Conservation (phyloP, 768 basidiomycete species). For the Phlegmacium glaucopus region DNA sequence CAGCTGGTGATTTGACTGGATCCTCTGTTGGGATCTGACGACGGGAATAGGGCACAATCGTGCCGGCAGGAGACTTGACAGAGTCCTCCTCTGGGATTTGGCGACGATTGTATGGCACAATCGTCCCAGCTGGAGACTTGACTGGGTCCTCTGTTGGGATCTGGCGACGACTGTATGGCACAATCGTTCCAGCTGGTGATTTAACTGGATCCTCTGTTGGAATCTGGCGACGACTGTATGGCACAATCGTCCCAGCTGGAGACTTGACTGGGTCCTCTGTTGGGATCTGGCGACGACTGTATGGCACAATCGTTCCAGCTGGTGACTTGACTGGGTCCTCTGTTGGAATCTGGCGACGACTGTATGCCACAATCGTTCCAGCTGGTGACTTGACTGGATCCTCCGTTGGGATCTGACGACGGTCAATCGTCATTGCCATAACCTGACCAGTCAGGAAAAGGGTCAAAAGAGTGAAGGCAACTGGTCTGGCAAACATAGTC, state of each 20-base stretch:
- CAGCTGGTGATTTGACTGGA: slow-evolving; percentile 31
- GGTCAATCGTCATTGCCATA: slow-evolving; percentile 31
- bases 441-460: slow-evolving; percentile 43
- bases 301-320: slow-evolving; percentile 18
- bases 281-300: slow-evolving; percentile 17
- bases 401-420: slow-evolving; percentile 1
- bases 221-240: slow-evolving; percentile 14
- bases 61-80: slow-evolving; percentile 19
- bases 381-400: slow-evolving; percentile 10
- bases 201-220: slow-evolving; percentile 22
- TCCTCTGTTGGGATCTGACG: slow-evolving; percentile 26
- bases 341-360: too few species aligned
- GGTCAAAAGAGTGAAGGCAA: slow-evolving; percentile 36
- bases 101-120: slow-evolving; percentile 21
- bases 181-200: slow-evolving; percentile 30
- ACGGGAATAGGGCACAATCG: slow-evolving; percentile 17
- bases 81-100: slow-evolving; percentile 23
- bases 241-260: slow-evolving; percentile 22
- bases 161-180: slow-evolving; percentile 38
- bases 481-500: slow-evolving; percentile 44
- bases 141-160: slow-evolving; percentile 26
- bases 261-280: slow-evolving; percentile 18
- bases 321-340: slow-evolving; percentile 11
- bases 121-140: slow-evolving; percentile 24
- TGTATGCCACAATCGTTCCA: slow-evolving; percentile 9